Evolutionary conservation across 495 filamentous ascomycete species (phyloP), one percentile per base, ranked within the genome.

Genomic region (Chaetomidium leptoderma): DNA sequence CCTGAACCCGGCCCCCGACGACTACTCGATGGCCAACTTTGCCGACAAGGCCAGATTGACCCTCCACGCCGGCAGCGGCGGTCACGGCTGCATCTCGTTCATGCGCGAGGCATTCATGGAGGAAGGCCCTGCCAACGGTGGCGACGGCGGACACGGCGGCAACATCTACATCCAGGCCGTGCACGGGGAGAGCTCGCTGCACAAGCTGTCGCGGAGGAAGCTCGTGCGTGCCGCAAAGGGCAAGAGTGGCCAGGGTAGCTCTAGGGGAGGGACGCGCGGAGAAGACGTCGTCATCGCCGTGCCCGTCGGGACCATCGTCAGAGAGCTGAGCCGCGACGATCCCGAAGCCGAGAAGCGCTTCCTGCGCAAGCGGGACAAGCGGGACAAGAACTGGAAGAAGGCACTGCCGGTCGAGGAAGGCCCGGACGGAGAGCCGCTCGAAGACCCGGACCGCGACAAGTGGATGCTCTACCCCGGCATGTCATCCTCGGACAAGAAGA

Each of bases 91-190:
- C 67, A 87, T 96, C 49, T 92, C 93, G 0, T 98, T 95, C 69
- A 76, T 95, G 36, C 84, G 91, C 2, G 93, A 98, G 63, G 91
- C 91, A 57, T 97, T 83, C 70, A 77, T 96, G 23, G 80, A 84
- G 45, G 81, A 90, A 53, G 93, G 93, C 0, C 92, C 92, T n/a
- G 78, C 93, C n/a, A 97, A 97, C 71, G 95, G 93, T 46, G 93
- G 93, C 47, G 90, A 97, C 70, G 93, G 93, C 29, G 93, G 93
- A 14, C 87, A 81, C 50, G 93, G 93, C 44, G 93, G 93, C 19
- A 92, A 86, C 64, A 76, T 98, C 59, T 97, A 93, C 74, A 93
- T 98, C 53, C 95, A 97, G 70, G 92, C 93, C 4, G 84, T 96
- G 9, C 85, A 86, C 40, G 90, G 90, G 55, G 85, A 97, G 68